Percentiles rank a stretch among this genome's conserved stretches.
Evolutionary conservation across 2,329 filamentous ascomycete species (phyloP).

Genomic region (Penicillium sclerotigenum): DNA sequence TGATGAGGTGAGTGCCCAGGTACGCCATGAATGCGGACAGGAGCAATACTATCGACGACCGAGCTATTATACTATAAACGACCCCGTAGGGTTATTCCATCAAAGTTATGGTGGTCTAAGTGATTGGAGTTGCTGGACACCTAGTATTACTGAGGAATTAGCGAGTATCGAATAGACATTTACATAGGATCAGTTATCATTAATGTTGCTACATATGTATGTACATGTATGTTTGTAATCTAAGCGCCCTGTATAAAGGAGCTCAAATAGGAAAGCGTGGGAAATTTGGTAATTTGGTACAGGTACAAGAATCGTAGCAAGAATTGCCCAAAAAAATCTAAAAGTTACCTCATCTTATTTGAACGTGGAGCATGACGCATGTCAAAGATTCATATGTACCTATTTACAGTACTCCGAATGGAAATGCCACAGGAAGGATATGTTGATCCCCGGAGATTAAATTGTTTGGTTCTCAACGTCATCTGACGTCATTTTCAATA

Average conservation of each 20-base stretch:
- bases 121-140: background rate
- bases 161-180: background rate
- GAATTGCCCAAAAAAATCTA: background rate
- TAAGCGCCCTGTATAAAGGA: too few relatives aligned
- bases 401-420: background rate
- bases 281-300: background rate
- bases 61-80: background rate
- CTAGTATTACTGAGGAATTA: background rate
- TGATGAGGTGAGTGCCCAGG: background rate
- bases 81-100: background rate
- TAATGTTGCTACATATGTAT: background rate
- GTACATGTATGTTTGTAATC: too few relatives aligned
- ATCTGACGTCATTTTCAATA: conserved; percentile 21
- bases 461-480: conserved; percentile 14
- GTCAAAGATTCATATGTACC: conserved; percentile 1
- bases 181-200: background rate
- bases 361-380: conserved; percentile 23
- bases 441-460: conserved; percentile 11
- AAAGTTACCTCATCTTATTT: background rate
- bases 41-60: background rate
- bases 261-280: background rate
- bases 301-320: background rate
- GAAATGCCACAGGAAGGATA: background rate
- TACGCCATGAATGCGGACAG: background rate
- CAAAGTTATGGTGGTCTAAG: background rate